phyloP scores from a whole-genome alignment of 176 grass and related monocot species.

The Phoenix roebelenii region DNA sequence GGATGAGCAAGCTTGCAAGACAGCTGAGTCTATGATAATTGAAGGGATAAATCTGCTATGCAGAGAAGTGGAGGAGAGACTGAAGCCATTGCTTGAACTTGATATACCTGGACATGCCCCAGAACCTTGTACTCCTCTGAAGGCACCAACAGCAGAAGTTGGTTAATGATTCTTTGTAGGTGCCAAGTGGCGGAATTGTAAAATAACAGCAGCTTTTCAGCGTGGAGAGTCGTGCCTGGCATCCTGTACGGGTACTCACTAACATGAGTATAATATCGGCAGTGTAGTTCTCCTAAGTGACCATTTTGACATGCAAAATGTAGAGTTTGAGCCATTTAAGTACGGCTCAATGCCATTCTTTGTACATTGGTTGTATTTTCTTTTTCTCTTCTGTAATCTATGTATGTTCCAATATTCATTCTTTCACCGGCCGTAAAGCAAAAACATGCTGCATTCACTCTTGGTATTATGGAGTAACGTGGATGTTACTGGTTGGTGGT shows the following conservation, averaged over 20 bases:
- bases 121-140: not conserved
- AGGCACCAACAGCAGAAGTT: not conserved
- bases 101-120: conserved; percentile 9
- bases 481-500: not conserved
- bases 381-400: conserved; percentile 40
- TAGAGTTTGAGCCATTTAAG: conserved; percentile 43
- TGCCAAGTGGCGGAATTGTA: not conserved
- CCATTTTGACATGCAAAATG: conserved; percentile 26
- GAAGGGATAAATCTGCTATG: conserved; percentile 58
- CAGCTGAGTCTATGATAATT: conserved; percentile 54
- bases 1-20: conserved; percentile 61
- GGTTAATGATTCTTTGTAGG: not conserved
- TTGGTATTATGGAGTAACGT: conserved; percentile 1
- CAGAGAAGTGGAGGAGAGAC: conserved; percentile 37
- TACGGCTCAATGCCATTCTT: conserved; percentile 56
- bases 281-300: conserved; percentile 20
- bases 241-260: conserved; percentile 7
- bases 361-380: conserved; percentile 63
- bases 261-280: conserved; percentile 34
- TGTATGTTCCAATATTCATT: conserved; percentile 45
- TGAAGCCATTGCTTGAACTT: conserved; percentile 53
- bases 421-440: conserved; percentile 45
- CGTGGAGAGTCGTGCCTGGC: not conserved
- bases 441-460: conserved; percentile 21
- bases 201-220: not conserved